Conservation (phyloP, 345 rosid genomes). For the Citrus trifoliata region DNA sequence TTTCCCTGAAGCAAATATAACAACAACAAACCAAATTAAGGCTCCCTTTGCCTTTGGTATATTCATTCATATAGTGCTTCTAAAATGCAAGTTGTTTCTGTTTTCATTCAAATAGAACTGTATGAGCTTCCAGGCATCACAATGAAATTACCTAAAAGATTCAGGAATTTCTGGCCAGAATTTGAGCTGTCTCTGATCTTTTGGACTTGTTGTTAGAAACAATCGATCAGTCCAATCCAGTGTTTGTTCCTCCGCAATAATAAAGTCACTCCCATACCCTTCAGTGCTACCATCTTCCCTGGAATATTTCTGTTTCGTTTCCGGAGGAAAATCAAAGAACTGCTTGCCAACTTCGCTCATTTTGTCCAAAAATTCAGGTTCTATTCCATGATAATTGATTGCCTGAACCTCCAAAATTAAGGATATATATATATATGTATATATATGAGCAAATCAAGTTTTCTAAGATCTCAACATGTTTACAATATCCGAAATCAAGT, state of each 20-base stretch:
- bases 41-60: too few species aligned
- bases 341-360: constrained; percentile 39
- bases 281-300: constrained; percentile 50
- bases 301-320: constrained; percentile 52
- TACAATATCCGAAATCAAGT: background rate
- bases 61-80: too few species aligned
- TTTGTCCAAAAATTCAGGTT: constrained; percentile 41
- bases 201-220: constrained; percentile 43
- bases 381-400: constrained; percentile 25
- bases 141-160: constrained; percentile 39
- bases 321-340: constrained; percentile 54
- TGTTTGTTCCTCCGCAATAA: constrained; percentile 33
- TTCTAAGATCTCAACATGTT: background rate
- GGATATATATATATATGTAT: too few species aligned
- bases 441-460: background rate
- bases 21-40: background rate
- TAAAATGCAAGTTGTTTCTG: too few species aligned
- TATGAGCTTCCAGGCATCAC: background rate
- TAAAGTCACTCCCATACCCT: constrained; percentile 77
- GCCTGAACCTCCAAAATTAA: background rate
- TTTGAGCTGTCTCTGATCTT: constrained; percentile 4
- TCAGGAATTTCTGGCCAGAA: constrained; percentile 63
- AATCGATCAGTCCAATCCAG: constrained; percentile 75
- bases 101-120: too few species aligned
- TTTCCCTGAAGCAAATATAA: constrained; percentile 26